phyloP scores from a whole-genome alignment of 2,329 filamentous ascomycete genomes.

The Pyrenophora graminea region DNA sequence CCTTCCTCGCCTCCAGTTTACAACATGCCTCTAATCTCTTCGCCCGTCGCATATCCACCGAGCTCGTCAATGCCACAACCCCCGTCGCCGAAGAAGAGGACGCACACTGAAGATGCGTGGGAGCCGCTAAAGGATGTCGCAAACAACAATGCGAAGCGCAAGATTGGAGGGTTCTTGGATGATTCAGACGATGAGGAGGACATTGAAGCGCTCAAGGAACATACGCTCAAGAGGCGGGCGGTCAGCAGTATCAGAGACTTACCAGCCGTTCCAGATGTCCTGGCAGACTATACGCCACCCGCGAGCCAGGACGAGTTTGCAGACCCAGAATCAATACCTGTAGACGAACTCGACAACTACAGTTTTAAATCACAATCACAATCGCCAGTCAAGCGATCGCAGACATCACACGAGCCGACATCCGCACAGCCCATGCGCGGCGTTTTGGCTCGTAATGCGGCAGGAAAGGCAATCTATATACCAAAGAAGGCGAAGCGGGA shows the following conservation, averaged over 20 bases:
- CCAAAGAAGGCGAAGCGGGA: slow-evolving; percentile 56
- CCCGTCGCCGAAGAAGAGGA: slow-evolving; percentile 47
- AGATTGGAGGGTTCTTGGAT: slow-evolving; percentile 45
- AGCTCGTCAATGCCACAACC: slow-evolving; percentile 51
- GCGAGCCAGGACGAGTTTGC: slow-evolving; percentile 39
- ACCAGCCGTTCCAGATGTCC: slow-evolving; percentile 25
- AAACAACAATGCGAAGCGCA: slow-evolving; percentile 42
- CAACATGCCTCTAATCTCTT: slow-evolving; percentile 66
- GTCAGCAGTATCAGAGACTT: slow-evolving; percentile 36
- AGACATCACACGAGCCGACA: slow-evolving; percentile 15
- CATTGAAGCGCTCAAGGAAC: slow-evolving; percentile 46
- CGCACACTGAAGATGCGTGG: slow-evolving; percentile 34
- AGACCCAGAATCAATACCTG: slow-evolving; percentile 35
- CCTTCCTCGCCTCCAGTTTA: slow-evolving; percentile 54
- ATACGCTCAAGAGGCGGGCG: slow-evolving; percentile 41
- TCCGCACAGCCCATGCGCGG: slow-evolving; percentile 27
- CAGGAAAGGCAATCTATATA: slow-evolving; percentile 62
- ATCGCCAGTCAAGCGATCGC: slow-evolving; percentile 29
- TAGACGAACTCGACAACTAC: slow-evolving; percentile 37
- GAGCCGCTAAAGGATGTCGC: slow-evolving; percentile 42
- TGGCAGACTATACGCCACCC: slow-evolving; percentile 39
- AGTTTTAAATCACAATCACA: slow-evolving; percentile 31
- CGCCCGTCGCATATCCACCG: slow-evolving; percentile 60
- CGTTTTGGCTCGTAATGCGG: slow-evolving; percentile 52
- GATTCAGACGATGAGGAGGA: slow-evolving; percentile 51